Base-by-base conservation (phyloP, 768 basidiomycete genomes). In the Trametes meyenii region DNA sequence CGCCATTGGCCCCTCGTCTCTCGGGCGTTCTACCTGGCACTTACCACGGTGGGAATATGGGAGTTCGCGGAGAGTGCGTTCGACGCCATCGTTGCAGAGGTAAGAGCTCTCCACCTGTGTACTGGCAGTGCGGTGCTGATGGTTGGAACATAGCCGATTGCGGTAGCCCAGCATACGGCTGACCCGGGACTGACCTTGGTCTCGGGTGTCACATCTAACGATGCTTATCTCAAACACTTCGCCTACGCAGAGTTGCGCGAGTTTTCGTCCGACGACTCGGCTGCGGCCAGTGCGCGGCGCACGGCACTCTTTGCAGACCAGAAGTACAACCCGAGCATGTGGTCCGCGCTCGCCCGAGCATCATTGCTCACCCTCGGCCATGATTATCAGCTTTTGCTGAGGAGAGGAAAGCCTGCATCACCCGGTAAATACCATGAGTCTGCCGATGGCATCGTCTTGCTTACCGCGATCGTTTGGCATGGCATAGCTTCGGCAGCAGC, bases 301-400 rank as follows among this genome's bases (percentile, higher is more conserved):
- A 79, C 79, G 0, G 78, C 82, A 0, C 68, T 92, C 0, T 92
- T 90, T 66, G 80, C 80, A 0, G 89, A 92, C 65, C 86, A 88
- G 67, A 88, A 87, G 65, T 83, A 83, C 53, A 78, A 75, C 8
- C 86, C 85, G 0, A 84, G 76, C 53, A 72, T 90, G 10, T 93
- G 92, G 91, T 76, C 75, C 19, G 78, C 78, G 1, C 74, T 92
- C 35, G 76, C 77, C 8, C 80, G 89, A 4, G 84, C 86, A 56
- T 77, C 81, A 8, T 77, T 94, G 2, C 68, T 89, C 11, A 69
- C 81, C 7, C 77, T 93, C 1, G 90, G 89, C 10, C 69, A 75
- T 1, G 89, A 94, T 70, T 92, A 92, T 62, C 88, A 88, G 66
- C 75, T 78, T 0, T 76, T 92, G 50, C 74, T 88, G 2, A 79